These are phyloP conservation scores for Syzygium aromaticum DNA, from an alignment of 345 rosid genomes.

Conservation along the genomic window DNA sequence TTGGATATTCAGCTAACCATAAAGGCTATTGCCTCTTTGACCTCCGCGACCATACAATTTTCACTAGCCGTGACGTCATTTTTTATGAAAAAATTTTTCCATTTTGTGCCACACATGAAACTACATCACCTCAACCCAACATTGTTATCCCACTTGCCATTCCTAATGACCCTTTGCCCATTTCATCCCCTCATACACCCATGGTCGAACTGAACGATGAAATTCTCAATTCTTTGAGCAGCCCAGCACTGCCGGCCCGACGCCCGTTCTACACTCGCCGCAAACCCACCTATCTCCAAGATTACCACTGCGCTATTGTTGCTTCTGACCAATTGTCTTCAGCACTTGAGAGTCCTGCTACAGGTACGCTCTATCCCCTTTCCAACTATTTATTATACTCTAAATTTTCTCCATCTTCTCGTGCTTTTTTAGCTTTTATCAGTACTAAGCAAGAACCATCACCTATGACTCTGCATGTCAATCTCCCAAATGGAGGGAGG, in stretches of 20 bases:
- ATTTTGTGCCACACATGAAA: background rate
- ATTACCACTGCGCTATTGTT: background rate
- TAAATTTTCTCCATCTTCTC: background rate
- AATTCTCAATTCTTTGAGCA: no score
- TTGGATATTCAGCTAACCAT: background rate
- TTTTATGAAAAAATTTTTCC: background rate
- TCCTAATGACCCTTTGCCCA: no score
- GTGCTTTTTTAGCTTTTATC: background rate
- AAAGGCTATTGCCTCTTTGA: background rate
- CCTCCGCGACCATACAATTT: background rate
- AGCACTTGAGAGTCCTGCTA: background rate
- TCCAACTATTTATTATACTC: background rate
- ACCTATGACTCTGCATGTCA: background rate
- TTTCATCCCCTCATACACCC: background rate
- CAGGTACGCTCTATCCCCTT: background rate
- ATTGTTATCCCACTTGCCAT: no score
- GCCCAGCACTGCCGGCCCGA: background rate
- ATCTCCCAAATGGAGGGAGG: background rate
- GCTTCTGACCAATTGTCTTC: background rate
- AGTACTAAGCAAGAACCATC: background rate
- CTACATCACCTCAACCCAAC: no score
- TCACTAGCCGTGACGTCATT: background rate
- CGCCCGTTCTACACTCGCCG: background rate
- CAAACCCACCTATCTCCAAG: background rate
- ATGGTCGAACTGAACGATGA: background rate